phyloP scores from a whole-genome alignment of 306 rosid species.

The Hippophae tibetana region DNA sequence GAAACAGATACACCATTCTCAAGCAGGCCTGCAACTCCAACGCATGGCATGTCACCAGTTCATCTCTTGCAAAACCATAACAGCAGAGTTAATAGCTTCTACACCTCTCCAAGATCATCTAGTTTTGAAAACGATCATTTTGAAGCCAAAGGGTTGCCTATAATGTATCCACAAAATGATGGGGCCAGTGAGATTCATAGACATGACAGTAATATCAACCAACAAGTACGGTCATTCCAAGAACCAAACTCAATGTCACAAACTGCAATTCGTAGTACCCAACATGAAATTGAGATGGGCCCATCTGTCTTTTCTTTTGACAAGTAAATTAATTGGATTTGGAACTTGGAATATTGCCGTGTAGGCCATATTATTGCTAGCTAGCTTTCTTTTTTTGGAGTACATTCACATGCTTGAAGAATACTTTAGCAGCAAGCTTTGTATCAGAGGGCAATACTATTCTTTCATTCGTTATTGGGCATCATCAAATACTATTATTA shows the following conservation, averaged over 20 bases:
- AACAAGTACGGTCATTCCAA: slow-evolving; percentile 12
- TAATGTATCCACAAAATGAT: not conserved
- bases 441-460: too few species aligned
- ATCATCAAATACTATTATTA: too few species aligned
- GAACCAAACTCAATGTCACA: slow-evolving; percentile 25
- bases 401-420: too few species aligned
- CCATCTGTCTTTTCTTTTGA: slow-evolving; percentile 36
- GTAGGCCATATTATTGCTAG: not conserved
- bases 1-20: slow-evolving; percentile 42
- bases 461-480: too few species aligned
- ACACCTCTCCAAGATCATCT: slow-evolving; percentile 29
- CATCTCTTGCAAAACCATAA: slow-evolving; percentile 44
- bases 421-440: too few species aligned
- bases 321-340: slow-evolving; percentile 13
- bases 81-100: slow-evolving; percentile 15
- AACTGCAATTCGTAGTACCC: slow-evolving; percentile 1
- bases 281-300: slow-evolving; percentile 26
- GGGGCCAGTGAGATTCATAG: not conserved
- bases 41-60: slow-evolving; percentile 51
- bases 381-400: not conserved
- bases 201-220: not conserved
- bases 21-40: slow-evolving; percentile 47
- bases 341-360: too few species aligned
- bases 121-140: slow-evolving; percentile 21
- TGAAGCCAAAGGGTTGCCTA: slow-evolving; percentile 25